Base-by-base conservation (phyloP, 2,329 filamentous ascomycete species). In the Curvularia sp. region DNA sequence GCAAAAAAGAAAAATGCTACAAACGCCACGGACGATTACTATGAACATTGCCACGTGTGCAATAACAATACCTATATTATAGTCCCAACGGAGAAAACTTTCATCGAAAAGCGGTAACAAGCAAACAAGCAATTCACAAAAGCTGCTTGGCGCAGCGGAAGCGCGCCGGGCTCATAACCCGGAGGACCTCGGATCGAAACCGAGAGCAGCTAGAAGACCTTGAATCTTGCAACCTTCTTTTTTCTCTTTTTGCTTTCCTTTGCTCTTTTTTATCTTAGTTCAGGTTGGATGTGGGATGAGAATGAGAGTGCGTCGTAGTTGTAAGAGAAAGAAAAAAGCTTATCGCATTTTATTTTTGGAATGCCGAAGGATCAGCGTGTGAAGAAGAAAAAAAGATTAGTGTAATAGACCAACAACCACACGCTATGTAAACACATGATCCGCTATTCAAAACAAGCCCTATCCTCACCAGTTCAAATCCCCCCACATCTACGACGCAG, bases 151-250 rank as follows among this genome's bases (percentile, higher is more conserved):
- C 71, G 69, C 69, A 74, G 70, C 65, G 71, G 71, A 72, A 74
- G 70, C 70, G 71, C 70, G 71, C 71, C 69, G 70, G 71, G 70
- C 69, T 73, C 71, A 73, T 72, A 73, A 74, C 71, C 71, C 71
- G 70, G 71, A 73, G 70, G 69, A 65, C 68, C 43, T 42, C 52
- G 54, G 66, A 69, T 68, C 67, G 65, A 64, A 65, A 67, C 49
- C 49, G 49, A 52, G 49, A 52, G 49, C 49, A 52, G 49, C 49
- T 52, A 52, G 32, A 36, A 36, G 2, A 10, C 10, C 6, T 10
- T 19, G 48, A 15, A 27, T n/a, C 25, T 38, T 49, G 34, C 4
- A 2, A 10, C 18, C 9, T 25, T 52, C 12, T 45, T 45, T 52
- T 32, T 32, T 25, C 36, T 7, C 6, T 21, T 49, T 28, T 15